Conservation (phyloP, 306 rosid species). For the Cucumis hystrix region DNA sequence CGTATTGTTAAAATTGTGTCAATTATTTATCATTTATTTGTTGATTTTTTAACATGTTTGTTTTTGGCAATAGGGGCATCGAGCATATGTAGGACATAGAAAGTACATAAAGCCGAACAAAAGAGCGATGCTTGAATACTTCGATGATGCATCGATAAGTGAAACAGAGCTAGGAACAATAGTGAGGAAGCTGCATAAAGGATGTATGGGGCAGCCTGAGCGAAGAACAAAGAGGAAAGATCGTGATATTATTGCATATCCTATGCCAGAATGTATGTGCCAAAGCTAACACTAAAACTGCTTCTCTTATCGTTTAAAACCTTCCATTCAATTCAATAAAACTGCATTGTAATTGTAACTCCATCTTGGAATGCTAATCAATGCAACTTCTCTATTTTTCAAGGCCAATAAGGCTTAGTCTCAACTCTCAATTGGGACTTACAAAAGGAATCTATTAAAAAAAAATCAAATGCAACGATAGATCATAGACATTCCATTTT, state of each 20-base stretch:
- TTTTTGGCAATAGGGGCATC: conserved; percentile 25
- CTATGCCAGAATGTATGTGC: conserved; percentile 42
- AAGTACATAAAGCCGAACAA: conserved; percentile 49
- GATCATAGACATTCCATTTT: too few relatives aligned
- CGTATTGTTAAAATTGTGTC: too few relatives aligned
- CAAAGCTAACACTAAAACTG: background rate
- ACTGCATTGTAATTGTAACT: background rate
- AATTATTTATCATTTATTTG: too few relatives aligned
- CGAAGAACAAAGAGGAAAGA: conserved; percentile 24
- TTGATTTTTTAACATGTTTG: too few relatives aligned
- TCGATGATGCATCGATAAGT: conserved; percentile 19
- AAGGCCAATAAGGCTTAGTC: too few relatives aligned
- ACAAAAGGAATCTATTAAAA: too few relatives aligned
- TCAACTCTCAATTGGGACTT: too few relatives aligned
- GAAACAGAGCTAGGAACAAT: conserved; percentile 23
- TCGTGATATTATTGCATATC: conserved; percentile 37
- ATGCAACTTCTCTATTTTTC: too few relatives aligned
- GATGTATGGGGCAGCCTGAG: conserved; percentile 30
- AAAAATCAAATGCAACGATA: too few relatives aligned
- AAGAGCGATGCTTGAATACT: conserved; percentile 21
- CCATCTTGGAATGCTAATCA: background rate
- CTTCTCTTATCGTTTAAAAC: conserved; percentile 8
- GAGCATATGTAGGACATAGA: conserved; percentile 36
- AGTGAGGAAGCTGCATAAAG: conserved; percentile 25
- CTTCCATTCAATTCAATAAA: background rate